Evolutionary conservation across 257 asterid genomes (phyloP).

Genomic region (Solanum paucissectum): DNA sequence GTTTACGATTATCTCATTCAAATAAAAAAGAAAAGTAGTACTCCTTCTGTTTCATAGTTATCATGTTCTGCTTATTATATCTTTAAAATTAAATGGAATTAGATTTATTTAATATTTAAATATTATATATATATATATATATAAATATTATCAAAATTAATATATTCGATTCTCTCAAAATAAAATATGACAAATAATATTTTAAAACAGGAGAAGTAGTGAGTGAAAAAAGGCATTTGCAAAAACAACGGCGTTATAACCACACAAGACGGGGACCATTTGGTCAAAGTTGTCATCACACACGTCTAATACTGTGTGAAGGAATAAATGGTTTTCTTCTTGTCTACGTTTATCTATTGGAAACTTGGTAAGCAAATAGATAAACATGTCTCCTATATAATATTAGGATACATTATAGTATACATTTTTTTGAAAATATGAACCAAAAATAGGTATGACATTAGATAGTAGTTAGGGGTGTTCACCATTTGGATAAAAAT

Average conservation of each 20-base stretch:
- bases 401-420: neutral
- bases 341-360: neutral
- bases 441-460: neutral
- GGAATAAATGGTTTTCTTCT: neutral
- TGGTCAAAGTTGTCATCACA: slow-evolving; percentile 22
- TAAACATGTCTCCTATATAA: neutral
- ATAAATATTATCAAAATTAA: too few relatives aligned
- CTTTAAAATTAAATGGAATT: too few relatives aligned
- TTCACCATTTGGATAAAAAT: too few relatives aligned
- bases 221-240: neutral
- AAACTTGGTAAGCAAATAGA: neutral
- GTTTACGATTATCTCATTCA: too few relatives aligned
- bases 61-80: too few relatives aligned
- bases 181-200: too few relatives aligned
- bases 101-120: too few relatives aligned
- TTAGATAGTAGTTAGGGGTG: neutral
- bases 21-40: too few relatives aligned
- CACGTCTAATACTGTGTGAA: neutral
- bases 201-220: too few relatives aligned
- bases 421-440: neutral
- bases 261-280: neutral
- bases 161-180: too few relatives aligned
- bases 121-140: too few relatives aligned
- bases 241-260: neutral
- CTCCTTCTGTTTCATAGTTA: too few relatives aligned